Evolutionary conservation across 2,329 filamentous ascomycete species (phyloP).

Genomic region (Blastomyces parvus): DNA sequence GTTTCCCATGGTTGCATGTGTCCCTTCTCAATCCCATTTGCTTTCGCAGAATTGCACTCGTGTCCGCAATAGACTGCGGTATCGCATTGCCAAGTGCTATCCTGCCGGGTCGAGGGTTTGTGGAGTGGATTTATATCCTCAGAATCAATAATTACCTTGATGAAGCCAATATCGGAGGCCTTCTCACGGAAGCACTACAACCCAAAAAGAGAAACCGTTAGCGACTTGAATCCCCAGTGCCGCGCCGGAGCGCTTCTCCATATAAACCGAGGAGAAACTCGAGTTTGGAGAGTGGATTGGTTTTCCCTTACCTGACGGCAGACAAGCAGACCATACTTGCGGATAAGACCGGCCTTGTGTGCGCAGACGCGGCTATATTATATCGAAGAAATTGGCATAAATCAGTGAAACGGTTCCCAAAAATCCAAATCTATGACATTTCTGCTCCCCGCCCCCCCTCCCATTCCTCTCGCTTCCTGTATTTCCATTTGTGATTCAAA

Average conservation of each 20-base stretch:
- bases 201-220: slow-evolving; percentile 4
- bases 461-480: slow-evolving; percentile 15
- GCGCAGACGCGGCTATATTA: slow-evolving; percentile 65
- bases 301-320: slow-evolving; percentile 42
- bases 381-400: slow-evolving; percentile 10
- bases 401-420: slow-evolving; percentile 7
- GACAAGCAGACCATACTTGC: slow-evolving; percentile 95
- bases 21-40: background rate
- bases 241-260: background rate
- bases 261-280: background rate
- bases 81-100: background rate
- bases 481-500: slow-evolving; percentile 17
- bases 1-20: background rate
- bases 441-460: slow-evolving; percentile 12
- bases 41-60: background rate
- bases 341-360: slow-evolving; percentile 97
- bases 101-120: background rate
- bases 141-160: slow-evolving; percentile 43
- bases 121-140: background rate
- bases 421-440: slow-evolving; percentile 13
- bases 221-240: background rate
- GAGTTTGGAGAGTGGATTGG: background rate
- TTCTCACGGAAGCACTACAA: slow-evolving; percentile 60
- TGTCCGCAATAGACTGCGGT: background rate
- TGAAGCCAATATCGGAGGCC: slow-evolving; percentile 57